Conservation (phyloP, 176 grass and related monocot species). For the Raddia guianensis region DNA sequence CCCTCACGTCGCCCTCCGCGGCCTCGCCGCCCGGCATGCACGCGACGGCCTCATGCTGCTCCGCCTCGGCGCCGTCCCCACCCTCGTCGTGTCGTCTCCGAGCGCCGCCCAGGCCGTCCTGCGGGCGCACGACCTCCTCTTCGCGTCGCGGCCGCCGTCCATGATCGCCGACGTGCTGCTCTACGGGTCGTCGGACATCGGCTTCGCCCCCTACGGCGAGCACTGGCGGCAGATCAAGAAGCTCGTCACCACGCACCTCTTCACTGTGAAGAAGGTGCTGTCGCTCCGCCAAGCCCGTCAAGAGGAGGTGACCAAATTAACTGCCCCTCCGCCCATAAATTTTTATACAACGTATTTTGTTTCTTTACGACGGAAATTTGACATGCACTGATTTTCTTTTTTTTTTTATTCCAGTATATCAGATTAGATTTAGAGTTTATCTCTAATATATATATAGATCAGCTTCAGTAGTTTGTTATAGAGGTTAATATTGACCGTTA, state of each 20-base stretch:
- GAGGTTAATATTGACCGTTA: too few species aligned
- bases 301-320: neutral
- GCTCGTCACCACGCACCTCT: constrained; percentile 31
- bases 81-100: constrained; percentile 38
- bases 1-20: constrained; percentile 26
- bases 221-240: constrained; percentile 44
- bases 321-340: too few species aligned
- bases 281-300: neutral
- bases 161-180: constrained; percentile 1
- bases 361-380: too few species aligned
- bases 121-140: constrained; percentile 40
- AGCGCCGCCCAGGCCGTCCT: constrained; percentile 36
- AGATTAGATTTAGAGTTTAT: too few species aligned
- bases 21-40: constrained; percentile 28
- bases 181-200: constrained; percentile 39
- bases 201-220: constrained; percentile 32
- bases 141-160: constrained; percentile 44
- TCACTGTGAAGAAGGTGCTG: constrained; percentile 9
- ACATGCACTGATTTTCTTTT: too few species aligned
- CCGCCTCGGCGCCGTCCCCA: constrained; percentile 42
- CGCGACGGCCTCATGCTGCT: constrained; percentile 34
- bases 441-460: too few species aligned
- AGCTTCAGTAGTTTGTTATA: too few species aligned
- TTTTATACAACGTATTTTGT: too few species aligned
- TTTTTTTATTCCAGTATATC: too few species aligned